Evolutionary conservation across 2,329 filamentous ascomycete genomes (phyloP), one percentile per base, ranked within the genome.

Genomic region (Beauveria sp.): DNA sequence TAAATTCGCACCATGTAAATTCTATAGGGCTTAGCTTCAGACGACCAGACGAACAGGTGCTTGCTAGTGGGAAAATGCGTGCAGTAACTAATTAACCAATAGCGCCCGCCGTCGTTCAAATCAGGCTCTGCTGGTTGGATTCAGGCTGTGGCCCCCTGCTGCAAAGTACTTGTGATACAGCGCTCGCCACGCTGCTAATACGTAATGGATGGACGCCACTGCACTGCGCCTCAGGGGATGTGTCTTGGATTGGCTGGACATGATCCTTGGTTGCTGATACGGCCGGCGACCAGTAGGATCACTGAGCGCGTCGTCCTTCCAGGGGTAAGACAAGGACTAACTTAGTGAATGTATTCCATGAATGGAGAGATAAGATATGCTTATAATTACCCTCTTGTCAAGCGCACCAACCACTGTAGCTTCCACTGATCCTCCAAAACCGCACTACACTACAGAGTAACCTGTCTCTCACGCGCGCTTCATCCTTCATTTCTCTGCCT

Each of bases 161-260:
- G 28, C 50, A 53, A 38, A 53, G 50, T 53, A 53, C 50, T 53
- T 53, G 28, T 53, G 50, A 53, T 40, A 53, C 50, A 34, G 50
- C 50, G 24, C 18, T 52, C 24, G 9, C 43, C 18, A 46, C 43
- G 14, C 43, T 46, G 43, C 43, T 10, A 46, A 49, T 49, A 26
- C 46, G 46, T 24, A 49, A 49, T 49, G 46, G 46, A 49, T 49
- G 46, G 46, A 49, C 46, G 26, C 26, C 26, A 26, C 26, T 26
- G 26, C 26, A 26, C 4, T 26, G 26, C 26, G 26, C 26, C 26
- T 26, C 4, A 26, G 1, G 26, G 26, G 26, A 26, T 49, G 46
- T 49, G 20, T 49, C 46, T 49, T 49, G 20, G 46, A 24, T 49
- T 49, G 20, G 26, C 26, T 26, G 26, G 26, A 5, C 4, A 6